phyloP scores from a whole-genome alignment of 129 eudicot species.

The Flaveria sonorensis region DNA sequence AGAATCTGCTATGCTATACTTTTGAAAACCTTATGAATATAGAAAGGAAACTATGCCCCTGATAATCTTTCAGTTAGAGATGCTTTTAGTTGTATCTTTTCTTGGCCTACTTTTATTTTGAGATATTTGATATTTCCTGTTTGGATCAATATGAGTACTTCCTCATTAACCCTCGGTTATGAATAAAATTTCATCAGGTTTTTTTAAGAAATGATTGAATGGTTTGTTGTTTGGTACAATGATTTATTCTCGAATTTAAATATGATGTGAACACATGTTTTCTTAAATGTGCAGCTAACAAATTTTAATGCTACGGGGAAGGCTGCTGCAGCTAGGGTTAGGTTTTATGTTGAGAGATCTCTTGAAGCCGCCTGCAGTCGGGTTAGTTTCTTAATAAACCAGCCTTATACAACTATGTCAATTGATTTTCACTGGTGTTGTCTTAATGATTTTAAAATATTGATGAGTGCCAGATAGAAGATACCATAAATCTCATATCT shows the following conservation, averaged over 20 bases:
- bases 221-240: constrained; percentile 5
- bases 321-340: constrained; percentile 43
- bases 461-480: constrained; percentile 46
- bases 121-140: background rate
- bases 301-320: constrained; percentile 42
- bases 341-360: constrained; percentile 58
- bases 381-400: constrained; percentile 52
- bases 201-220: background rate
- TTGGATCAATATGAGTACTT: background rate
- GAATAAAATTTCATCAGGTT: background rate
- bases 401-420: background rate
- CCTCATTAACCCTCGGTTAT: background rate
- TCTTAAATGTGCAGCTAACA: constrained; percentile 48
- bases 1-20: constrained; percentile 4
- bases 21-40: background rate
- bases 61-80: background rate
- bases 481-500: constrained; percentile 49
- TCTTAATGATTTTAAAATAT: constrained; percentile 19
- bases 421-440: background rate
- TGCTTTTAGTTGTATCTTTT: background rate
- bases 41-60: background rate
- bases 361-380: constrained; percentile 66
- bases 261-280: constrained; percentile 23
- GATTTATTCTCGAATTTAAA: background rate
- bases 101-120: background rate